Evolutionary conservation across 306 rosid genomes (phyloP), one percentile per base, ranked within the genome.

Genomic region (Echinosophora koreensis): DNA sequence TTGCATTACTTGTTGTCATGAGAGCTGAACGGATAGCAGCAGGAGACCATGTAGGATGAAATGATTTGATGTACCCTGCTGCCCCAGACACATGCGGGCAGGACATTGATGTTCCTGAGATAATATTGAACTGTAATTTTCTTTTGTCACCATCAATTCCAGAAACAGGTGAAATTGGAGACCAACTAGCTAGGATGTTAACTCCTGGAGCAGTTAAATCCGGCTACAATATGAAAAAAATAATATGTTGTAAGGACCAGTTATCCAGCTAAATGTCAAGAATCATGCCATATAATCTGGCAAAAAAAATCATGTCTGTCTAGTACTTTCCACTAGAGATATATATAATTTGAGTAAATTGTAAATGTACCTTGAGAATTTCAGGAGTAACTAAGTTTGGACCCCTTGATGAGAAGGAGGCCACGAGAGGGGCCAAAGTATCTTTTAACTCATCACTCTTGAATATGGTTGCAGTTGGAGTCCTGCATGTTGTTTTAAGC

Each of bases 161-260:
- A 1, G 92, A 44, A 41, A 73, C 4, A 3, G 88, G 34, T 1
- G 16, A 0, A 0, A 35, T 1, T 6, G 80, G 79, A 28, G 89
- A 7, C 81, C 73, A 80, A 35, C 38, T 16, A 88, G 22, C 22
- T 22, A 22, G 22, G 22, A 22, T 22, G 1, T 1, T 22, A 22
- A 22, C 22, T 22, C 22, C 22, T 22, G 22, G 22, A 22, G 22
- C 22, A 22, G 22, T 22, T 22, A 22, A 1, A 22, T 22, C 22
- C 88, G 3, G 93, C 91, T 37, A 87, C 14, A 77, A 89, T 83
- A 4, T 74, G 8, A 16, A 74, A 22, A 22, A 22, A 22, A 0
- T n/a, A n/a, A 22, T 22, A 22, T 22, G 22, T 22, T 22, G 22
- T 22, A 22, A 22, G 22, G 22, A 22, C 22, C 22, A 22, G 1